Evolutionary conservation across 495 filamentous ascomycete species (phyloP), one percentile per base, ranked within the genome.

Genomic region (Penicillium longicatenatum): DNA sequence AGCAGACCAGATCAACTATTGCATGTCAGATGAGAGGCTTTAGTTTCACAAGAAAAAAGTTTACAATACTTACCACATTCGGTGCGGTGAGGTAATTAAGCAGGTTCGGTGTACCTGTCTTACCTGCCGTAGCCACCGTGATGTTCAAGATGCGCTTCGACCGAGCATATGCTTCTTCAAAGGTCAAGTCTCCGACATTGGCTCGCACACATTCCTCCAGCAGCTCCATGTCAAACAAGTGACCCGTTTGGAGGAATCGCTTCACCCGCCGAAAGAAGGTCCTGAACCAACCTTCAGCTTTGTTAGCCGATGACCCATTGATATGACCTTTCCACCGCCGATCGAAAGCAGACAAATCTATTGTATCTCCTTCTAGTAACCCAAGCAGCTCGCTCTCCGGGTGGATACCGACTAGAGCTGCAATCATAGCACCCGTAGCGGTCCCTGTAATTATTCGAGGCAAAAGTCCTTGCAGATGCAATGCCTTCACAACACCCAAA

Each of bases 21-120:
- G 11, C 22, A 45, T 21, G 11, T 59, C 12, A 43, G 14, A 54
- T 1, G 12, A n/a, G 42, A 10, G 8, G 2, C 1, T 44, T 19
- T 3, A 17, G 8, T 1, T 22, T 48, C 45, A 26, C n/a, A n/a
- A n/a, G n/a, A n/a, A 42, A 4, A 7, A 29, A 43, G 20, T 2
- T 12, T 19, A 29, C 16, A 42, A 5, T 1, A 86, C 88, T 53
- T 84, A 92, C 88, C 63, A 98, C 93, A 66, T 98, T 94, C 22
- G 93, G 93, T 12, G 93, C 90, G 14, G 93, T 98, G 50, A 98
- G 75, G 66, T 98, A 94, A 71, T 98, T 98, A 7, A 98, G 80
- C 20, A 97, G 71, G 56, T 88, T 92, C 9, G 93, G 93, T 2
- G 90, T 84, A 46, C 89, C 90, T n/a, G 85, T 85, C 42, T 86